Evolutionary conservation across 805 yeast species (phyloP).

Genomic region (Pichia rugopelliculosa): DNA sequence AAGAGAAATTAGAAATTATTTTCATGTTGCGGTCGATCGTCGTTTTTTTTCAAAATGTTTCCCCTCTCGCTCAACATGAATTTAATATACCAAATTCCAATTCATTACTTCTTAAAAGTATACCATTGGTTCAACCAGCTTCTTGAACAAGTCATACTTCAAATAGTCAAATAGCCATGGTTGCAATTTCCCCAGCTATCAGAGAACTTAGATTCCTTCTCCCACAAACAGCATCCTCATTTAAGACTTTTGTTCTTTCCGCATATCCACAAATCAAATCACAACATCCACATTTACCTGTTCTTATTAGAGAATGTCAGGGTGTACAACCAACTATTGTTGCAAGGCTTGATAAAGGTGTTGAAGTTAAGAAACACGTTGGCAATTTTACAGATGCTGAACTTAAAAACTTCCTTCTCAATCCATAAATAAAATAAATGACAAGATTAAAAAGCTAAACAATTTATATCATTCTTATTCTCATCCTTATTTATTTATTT

Average conservation of each 20-base stretch:
- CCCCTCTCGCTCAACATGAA: background rate
- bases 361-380: slow-evolving; percentile 41
- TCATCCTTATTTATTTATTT: background rate
- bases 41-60: background rate
- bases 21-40: background rate
- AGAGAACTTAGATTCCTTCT: slow-evolving; percentile 78
- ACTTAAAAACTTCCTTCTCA: slow-evolving; percentile 31
- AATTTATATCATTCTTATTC: background rate
- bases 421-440: slow-evolving; percentile 7
- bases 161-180: background rate
- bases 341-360: slow-evolving; percentile 60
- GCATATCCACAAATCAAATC: slow-evolving; percentile 61
- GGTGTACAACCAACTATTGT: slow-evolving; percentile 68
- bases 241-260: slow-evolving; percentile 52
- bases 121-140: background rate
- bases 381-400: slow-evolving; percentile 42
- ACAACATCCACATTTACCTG: slow-evolving; percentile 60
- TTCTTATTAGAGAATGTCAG: slow-evolving; percentile 68
- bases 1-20: too few species aligned
- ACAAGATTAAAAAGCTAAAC: background rate
- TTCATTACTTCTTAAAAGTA: background rate
- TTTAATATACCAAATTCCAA: too few species aligned
- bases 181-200: slow-evolving; percentile 40
- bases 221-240: slow-evolving; percentile 66
- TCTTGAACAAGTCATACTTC: background rate